Base-by-base conservation (phyloP, 495 filamentous ascomycete species). In the Aspergillus indologenus region DNA sequence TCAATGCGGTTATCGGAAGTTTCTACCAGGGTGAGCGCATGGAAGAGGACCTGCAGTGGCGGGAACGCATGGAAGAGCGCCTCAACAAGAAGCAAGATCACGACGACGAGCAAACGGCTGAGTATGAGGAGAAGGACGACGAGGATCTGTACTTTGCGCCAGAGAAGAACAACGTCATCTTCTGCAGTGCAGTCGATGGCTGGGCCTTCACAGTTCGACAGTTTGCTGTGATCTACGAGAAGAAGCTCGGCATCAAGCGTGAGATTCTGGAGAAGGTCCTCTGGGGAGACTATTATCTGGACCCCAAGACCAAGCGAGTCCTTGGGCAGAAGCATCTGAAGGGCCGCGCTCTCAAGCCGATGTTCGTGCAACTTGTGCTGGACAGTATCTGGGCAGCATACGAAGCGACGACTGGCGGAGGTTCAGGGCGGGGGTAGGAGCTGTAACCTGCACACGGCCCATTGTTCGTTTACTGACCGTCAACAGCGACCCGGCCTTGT, bases 1-100 rank as follows among this genome's bases (percentile, higher is more conserved):
- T 99, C 21, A 99, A 99, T 72, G 94, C 94, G 2, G 91, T 99
- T 1, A 87, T 99, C 63, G 94, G 94, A 59, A 95, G 90, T 66
- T 99, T 99, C 71, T 97, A 95, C 71, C 92, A 97, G 66, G 94
- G 94, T 21, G 94, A 98, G 75, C 84, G 95, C 5, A 99, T 99
- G 94, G 95, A 98, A 69, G 95, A 98, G 62, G 94, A 99, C 71
- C 78, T 98, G 57, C 89, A 92, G 71, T 99, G 94, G 94, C 80
- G 94, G 56, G 92, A 97, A 74, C 83, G 87, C 48, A 90, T 97
- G 70, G 94, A 98, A 69, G 89, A 92, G 61, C 83, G 86, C 61
- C 82, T 92, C 23, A 90, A 83, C 8, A 79, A 69, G 58, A 72
- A 69, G 45, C 66, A 74, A 8, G 62, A 71, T 20, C 69, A 82